Base-by-base conservation (phyloP, 805 yeast species). In the Priceomyces fermenticarens region DNA sequence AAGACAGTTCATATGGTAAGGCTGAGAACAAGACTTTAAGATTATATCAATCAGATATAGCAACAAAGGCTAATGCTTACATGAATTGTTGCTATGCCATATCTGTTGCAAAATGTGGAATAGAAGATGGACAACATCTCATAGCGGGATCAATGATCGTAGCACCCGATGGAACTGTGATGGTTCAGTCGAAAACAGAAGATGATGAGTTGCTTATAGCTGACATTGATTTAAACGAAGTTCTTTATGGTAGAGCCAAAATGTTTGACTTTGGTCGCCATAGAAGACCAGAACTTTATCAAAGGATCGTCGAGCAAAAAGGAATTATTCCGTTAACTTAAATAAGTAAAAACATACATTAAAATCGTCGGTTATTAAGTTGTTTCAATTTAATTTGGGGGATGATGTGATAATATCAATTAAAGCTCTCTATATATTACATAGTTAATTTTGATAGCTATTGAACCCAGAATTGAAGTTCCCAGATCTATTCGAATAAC, bases 211-310 rank as follows among this genome's bases (percentile, higher is more conserved):
- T 39, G 6, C 5, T 34, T 6, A 8, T 39, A 7, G 42, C 27
- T 35, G 39, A 34, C 10, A 26, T 38, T 25, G 42, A 34, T 14
- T 20, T 39, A 27, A 34, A 39, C 28, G 29, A 20, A 17, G 26
- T 23, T n/a, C 42, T 62, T 14, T 58, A 65, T 83, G 93, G 84
- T 81, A 83, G 30, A 28, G 13, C 17, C 10, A 38, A 38, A 13
- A 38, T 38, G 36, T 38, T 38, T 25, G 41, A 38, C 26, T 35
- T 35, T 26, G 13, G 25, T 6, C 34, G 38, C 8, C 38, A 35
- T 26, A 35, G 40, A 23, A 20, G 40, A n/a, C 40, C 40, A n/a
- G 40, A 37, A 15, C 28, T 37, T n/a, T 37, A 30, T 16, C 16
- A 30, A 16, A 37, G 10, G 12, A 23, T 37, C 10, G 29, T 37